phyloP scores from a whole-genome alignment of 2,329 filamentous ascomycete genomes.

The Sphaerulina vaccinii region DNA sequence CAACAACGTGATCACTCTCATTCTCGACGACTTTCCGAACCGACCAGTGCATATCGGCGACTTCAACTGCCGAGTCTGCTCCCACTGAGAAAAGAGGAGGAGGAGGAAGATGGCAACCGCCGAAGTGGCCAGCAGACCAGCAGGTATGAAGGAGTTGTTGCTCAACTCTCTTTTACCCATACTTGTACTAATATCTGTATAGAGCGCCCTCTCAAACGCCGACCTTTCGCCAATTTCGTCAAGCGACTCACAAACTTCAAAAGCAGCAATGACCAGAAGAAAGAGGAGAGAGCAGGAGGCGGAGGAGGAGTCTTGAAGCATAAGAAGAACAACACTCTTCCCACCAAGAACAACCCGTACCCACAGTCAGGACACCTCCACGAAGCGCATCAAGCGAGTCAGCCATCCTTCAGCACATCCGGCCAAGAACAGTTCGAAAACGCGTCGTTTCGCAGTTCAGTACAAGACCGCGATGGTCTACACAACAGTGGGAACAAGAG shows the following conservation, averaged over 20 bases:
- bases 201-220: conserved; percentile 73
- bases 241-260: conserved; percentile 91
- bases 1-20: too few relatives aligned
- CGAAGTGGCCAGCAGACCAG: conserved; percentile 45
- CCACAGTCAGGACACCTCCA: conserved; percentile 69
- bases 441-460: conserved; percentile 46
- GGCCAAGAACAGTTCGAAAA: conserved; percentile 39
- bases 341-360: conserved; percentile 80
- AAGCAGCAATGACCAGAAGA: conserved; percentile 55
- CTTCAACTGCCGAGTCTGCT: too few relatives aligned
- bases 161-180: background rate
- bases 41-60: too few relatives aligned
- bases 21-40: background rate
- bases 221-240: conserved; percentile 90
- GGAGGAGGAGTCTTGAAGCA: conserved; percentile 19
- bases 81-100: background rate
- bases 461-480: conserved; percentile 56
- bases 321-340: conserved; percentile 37
- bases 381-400: conserved; percentile 51
- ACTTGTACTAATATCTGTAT: conserved; percentile 23
- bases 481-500: conserved; percentile 67
- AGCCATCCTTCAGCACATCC: conserved; percentile 28
- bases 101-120: conserved; percentile 44
- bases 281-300: conserved; percentile 41
- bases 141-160: too few relatives aligned